Percentiles rank a stretch among this genome's conserved stretches.
These are phyloP conservation scores for Metarhizium album DNA, from an alignment of 2,329 filamentous ascomycete genomes.

Conservation along the genomic window DNA sequence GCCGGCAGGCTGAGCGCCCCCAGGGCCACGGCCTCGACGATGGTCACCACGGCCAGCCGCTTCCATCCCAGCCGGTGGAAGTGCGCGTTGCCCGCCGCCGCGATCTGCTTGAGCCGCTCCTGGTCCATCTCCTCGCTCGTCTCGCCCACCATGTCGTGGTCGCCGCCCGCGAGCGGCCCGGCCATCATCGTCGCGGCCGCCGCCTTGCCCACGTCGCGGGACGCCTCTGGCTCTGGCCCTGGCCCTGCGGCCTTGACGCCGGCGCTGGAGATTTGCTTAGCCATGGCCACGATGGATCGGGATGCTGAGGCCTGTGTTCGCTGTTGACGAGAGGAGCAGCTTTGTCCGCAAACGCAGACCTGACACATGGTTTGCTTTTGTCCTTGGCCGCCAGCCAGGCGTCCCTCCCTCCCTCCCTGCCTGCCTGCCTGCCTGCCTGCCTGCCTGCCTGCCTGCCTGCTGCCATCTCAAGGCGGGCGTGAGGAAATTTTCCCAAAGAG, in stretches of 20 bases:
- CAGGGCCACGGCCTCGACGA: conserved; percentile 40
- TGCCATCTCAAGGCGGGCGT: not conserved
- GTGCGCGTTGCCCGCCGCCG: conserved; percentile 27
- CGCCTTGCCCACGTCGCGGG: conserved; percentile 1
- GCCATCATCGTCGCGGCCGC: too few relatives aligned
- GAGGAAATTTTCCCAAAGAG: conserved; percentile 2
- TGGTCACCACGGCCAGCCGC: conserved; percentile 36
- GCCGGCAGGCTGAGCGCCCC: conserved; percentile 35
- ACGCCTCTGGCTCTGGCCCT: conserved; percentile 4
- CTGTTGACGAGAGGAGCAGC: too few relatives aligned
- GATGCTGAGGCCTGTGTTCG: too few relatives aligned
- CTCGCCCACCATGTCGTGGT: conserved; percentile 11
- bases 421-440: too few relatives aligned
- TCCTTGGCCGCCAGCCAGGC: too few relatives aligned
- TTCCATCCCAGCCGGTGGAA: conserved; percentile 41
- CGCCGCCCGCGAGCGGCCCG: too few relatives aligned
- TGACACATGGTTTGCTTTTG: too few relatives aligned
- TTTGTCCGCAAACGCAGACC: too few relatives aligned
- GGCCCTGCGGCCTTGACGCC: too few relatives aligned
- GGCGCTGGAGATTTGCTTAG: not conserved
- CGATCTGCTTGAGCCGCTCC: conserved; percentile 30
- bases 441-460: too few relatives aligned
- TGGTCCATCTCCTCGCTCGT: conserved; percentile 17
- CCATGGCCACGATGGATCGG: too few relatives aligned
- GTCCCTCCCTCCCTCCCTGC: too few relatives aligned